These are phyloP conservation scores for Hypoxylon sp. DNA, from an alignment of 2,329 filamentous ascomycete genomes.

Conservation along the genomic window DNA sequence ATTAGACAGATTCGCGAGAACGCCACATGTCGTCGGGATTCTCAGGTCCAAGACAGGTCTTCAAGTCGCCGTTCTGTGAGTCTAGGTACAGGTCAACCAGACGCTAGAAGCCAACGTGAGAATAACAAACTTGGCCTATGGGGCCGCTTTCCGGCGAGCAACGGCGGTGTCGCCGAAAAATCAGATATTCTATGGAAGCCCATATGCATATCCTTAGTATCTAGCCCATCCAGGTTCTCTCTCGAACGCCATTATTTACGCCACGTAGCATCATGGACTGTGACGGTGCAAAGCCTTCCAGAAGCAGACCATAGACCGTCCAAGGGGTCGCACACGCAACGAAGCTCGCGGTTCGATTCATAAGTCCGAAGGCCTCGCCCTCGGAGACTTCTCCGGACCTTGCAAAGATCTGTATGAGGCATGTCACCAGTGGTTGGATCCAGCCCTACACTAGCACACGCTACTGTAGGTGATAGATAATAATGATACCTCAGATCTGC, in stretches of 20 bases:
- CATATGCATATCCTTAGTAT: not conserved
- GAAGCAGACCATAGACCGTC: not conserved
- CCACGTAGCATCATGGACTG: not conserved
- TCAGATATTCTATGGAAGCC: not conserved
- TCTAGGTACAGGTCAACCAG: not conserved
- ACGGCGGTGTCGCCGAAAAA: conserved; percentile 10
- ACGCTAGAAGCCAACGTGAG: conserved; percentile 1
- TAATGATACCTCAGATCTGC: not conserved
- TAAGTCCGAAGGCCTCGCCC: not conserved
- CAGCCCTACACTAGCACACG: not conserved
- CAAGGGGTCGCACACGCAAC: not conserved
- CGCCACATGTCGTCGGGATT: conserved; percentile 9
- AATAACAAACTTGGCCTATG: conserved; percentile 10
- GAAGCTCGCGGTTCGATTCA: not conserved
- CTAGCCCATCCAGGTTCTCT: not conserved
- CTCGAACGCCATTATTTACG: not conserved
- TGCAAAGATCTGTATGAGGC: not conserved
- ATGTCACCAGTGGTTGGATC: not conserved
- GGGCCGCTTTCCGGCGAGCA: not conserved
- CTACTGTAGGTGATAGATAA: not conserved
- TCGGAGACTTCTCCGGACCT: not conserved
- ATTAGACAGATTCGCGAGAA: conserved; percentile 25
- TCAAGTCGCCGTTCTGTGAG: not conserved
- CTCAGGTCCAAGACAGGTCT: not conserved
- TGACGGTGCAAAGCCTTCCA: not conserved